Base-by-base conservation (phyloP, 78 protist genomes). In the Dictyostelium capitatum region DNA sequence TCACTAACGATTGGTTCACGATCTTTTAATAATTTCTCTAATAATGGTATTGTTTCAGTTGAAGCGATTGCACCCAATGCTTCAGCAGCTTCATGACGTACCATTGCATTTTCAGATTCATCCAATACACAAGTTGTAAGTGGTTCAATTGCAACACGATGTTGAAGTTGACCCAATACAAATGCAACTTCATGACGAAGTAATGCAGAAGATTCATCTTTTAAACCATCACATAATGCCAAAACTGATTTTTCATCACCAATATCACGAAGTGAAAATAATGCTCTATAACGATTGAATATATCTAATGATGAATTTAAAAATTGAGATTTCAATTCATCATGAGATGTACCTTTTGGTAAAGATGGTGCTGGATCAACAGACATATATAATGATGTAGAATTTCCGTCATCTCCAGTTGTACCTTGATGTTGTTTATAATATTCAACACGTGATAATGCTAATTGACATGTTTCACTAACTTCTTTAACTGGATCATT, bases 71-170 rank as follows among this genome's bases (percentile, higher is more conserved):
- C 91, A n/a, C 98, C 98, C 15, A 95, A 41, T 17, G 98, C 98
- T 72, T 95, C 98, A 37, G 97, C 97, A 30, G 97, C 95, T 43
- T 97, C 98, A 48, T 95, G 97, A 20, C 98, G 83, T 15, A 95
- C 98, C 97, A 97, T 97, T 9, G 89, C 90, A 51, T 79, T 79
- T 50, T 95, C 96, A 25, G 48, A 51, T n/a, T 53, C 95, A 70
- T 89, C 91, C 25, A 14, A 54, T 15, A 97, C 57, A 11, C 80
- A 85, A 20, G 28, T 48, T 8, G 65, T 72, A 46, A 97, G 70
- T 14, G 89, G 65, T 11, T 41, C 75, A n/a, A 65, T 72, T 5
- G 96, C 70, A 6, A 72, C 91, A 30, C 75, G 82, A 25, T 64
- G 79, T 83, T 97, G 96, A 50, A 97, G 8, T 92, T 97, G 98